Evolutionary conservation across 2,329 filamentous ascomycete species (phyloP), one percentile per base, ranked within the genome.

Genomic region (Calonectria henricotiae): DNA sequence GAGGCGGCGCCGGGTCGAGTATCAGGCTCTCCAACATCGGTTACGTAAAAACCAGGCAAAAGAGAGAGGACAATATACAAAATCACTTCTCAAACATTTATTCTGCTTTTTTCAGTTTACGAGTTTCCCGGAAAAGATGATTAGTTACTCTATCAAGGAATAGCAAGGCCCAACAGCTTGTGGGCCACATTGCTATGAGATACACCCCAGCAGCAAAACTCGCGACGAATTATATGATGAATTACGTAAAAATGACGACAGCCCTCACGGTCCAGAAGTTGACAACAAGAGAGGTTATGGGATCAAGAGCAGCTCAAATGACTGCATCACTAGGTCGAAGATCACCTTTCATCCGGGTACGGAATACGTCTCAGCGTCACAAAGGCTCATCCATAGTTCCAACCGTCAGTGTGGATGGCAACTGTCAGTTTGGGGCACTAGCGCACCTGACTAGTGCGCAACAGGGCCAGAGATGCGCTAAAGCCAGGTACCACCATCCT

Each of bases 381-480:
- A 49, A 8, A 25, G 25, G 46, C 30, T 30, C 25, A 49, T 39
- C 11, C 8, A 11, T 37, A 15, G 32, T 5, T 23, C 37, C 9
- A 23, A 32, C 32, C 11, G 32, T n/a, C n/a, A 37, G 35, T 37
- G 25, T 43, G 35, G 44, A 43, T 37, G 15, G 60, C 20, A 44
- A 49, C 43, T 68, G 61, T 43, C 61, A 46, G 27, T 25, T 44
- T 37, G 47, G 23, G 47, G 47, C 39, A 43, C 51, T 46, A 55
- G 58, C 30, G 37, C 65, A 62, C 46, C 65, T 67, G 65, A 67
- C 65, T 62, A 41, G 61, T 8, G 46, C 43, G 20, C 5, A 13
- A 20, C 61, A 39, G 62, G 35, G 46, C 44, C 37, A 23, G n/a
- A 27, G n/a, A 54, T 35, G 49, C 62, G 49, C 62, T 65, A 58